Base-by-base conservation (phyloP, 139 green algal genomes). In the Nannochloris sp. region DNA sequence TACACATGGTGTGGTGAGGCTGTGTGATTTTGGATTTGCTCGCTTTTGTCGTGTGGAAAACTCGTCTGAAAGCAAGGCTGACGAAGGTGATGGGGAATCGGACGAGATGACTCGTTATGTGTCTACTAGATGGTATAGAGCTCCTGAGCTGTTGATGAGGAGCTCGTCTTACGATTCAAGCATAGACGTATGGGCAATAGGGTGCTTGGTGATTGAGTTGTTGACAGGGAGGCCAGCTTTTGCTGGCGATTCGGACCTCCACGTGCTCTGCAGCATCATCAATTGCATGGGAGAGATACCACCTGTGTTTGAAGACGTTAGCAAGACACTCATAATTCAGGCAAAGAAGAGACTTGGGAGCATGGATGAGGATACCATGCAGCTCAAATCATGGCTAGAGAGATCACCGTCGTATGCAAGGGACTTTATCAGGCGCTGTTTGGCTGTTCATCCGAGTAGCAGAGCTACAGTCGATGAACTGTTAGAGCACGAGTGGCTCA, bases 181-280 rank as follows among this genome's bases (percentile, higher is more conserved):
- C 49, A 96, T 97, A 28, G 91, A 97, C 85, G 93, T 97, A 55
- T 97, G 91, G 91, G 84, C 63, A 37, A 90, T 94, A 33, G 91
- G 91, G 36, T 98, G 93, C 80, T 97, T 98, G 70, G 97, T 98
- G 81, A 91, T 91, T 5, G 93, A 98, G 81, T 71, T 96, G 45
- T 74, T 97, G 60, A 74, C 89, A 45, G 87, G 91, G 29, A 87
- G 85, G 70, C 91, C 93, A 25, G 82, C 98, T 64, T 98, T 98
- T 71, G 90, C 93, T 1, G 93, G 92, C 5, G 81, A 84, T 61
- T 98, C 98, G 60, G 93, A 98, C 53, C 91, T 97, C 23, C 88
- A 98, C 74, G 93, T 98, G 85, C 75, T 98, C 11, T 40, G 8
- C 33, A 40, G 33, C 11, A 40, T 40, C 6, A 40, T 40, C 33